Evolutionary conservation across 1,284 basidiomycete species (phyloP), one percentile per base, ranked within the genome.

Genomic region (Marasmius sp.): DNA sequence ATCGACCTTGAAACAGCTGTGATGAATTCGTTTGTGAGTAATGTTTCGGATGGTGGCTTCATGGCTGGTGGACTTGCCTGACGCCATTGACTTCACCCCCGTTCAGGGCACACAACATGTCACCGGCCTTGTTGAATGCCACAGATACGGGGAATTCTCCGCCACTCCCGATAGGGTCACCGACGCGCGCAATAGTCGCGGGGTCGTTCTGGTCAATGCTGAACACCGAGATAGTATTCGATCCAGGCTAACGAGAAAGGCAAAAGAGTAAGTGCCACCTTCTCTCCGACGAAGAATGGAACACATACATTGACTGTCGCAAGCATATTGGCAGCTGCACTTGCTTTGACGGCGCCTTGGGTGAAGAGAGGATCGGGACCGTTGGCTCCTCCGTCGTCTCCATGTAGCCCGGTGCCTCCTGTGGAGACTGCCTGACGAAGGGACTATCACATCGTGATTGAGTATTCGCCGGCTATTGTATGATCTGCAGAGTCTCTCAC

Each of bases 71-170:
- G 36, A 69, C 71, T 56, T 64, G 82, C 81, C 73, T 77, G 62
- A 84, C 79, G 51, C 80, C 78, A 66, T 82, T 82, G 37, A 79
- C 69, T n/a, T 66, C 66, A 14, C 83, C 82, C 38, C 80, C 77
- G 68, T 83, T 83, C 38, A 83, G 69, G 5, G 77, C 76, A 64
- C 81, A 84, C 27, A 81, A 70, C 48, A 65, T 72, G 56, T 69
- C 72, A 8, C 78, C 78, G 11, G 70, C 71, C 39, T 71, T 70
- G 68, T 79, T 81, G 65, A 82, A 74, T 6, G 80, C 77, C 11
- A 82, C 63, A 0, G 80, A 80, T 57, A 83, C 71, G 11, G 82
- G 82, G 72, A 83, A 83, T 60, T 84, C 78, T 33, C 82, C 81
- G 4, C 77, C 79, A 38, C 74, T 76, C 11, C 74, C 72, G 6